These are phyloP conservation scores for Colletotrichum zoysiae DNA, from an alignment of 2,329 filamentous ascomycete species.

Conservation along the genomic window DNA sequence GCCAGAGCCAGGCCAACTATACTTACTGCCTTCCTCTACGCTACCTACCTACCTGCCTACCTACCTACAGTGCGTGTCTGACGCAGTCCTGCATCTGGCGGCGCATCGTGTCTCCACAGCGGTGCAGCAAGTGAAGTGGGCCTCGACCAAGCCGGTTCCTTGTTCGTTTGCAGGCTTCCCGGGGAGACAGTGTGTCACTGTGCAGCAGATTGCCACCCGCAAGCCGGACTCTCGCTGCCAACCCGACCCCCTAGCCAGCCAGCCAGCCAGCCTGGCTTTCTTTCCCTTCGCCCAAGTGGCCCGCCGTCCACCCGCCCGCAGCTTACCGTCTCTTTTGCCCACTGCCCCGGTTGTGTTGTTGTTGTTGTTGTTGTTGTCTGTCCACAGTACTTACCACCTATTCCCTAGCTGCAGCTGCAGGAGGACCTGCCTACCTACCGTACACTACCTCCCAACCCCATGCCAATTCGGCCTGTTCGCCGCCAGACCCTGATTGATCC, in stretches of 20 bases:
- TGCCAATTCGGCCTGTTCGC: slow-evolving; percentile 22
- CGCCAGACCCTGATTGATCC: slow-evolving; percentile 31
- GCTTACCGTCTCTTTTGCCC: slow-evolving; percentile 17
- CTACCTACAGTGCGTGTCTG: background rate
- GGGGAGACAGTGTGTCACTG: slow-evolving; percentile 39
- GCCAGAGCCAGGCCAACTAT: background rate
- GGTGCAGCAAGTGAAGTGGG: slow-evolving; percentile 35
- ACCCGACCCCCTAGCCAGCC: too few relatives aligned
- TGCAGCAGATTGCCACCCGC: slow-evolving; percentile 40
- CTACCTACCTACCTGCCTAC: background rate
- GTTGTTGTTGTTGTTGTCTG: background rate
- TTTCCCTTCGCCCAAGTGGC: slow-evolving; percentile 12
- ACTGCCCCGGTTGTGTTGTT: background rate
- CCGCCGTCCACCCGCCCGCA: slow-evolving; percentile 9
- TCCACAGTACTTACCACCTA: background rate
- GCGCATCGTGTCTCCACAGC: slow-evolving; percentile 29
- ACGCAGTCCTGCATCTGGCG: slow-evolving; percentile 15
- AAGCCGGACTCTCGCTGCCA: slow-evolving; percentile 25
- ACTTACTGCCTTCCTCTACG: too few relatives aligned
- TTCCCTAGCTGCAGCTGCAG: too few relatives aligned
- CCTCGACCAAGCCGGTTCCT: slow-evolving; percentile 33
- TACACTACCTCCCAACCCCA: slow-evolving; percentile 13
- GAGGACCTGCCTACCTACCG: background rate
- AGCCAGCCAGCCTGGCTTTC: background rate
- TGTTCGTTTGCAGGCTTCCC: slow-evolving; percentile 35